These are phyloP conservation scores for Calophaca sinica DNA, from an alignment of 306 rosid genomes.

Conservation along the genomic window DNA sequence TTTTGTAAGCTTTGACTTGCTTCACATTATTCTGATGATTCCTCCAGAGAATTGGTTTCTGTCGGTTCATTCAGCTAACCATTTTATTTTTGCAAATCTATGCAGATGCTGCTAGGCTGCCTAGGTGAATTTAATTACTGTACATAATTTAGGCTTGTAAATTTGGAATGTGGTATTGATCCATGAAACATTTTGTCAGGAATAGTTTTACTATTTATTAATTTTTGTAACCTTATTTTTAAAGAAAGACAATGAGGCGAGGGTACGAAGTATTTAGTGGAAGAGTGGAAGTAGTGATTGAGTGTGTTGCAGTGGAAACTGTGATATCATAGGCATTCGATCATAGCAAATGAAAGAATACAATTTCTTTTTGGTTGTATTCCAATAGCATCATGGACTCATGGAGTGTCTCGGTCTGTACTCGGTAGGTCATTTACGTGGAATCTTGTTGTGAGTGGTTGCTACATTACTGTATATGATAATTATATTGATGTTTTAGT, in stretches of 20 bases:
- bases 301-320: conserved; percentile 20
- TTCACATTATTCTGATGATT: neutral
- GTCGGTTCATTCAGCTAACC: conserved; percentile 27
- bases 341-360: conserved; percentile 22
- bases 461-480: neutral
- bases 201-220: conserved; percentile 41
- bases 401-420: neutral
- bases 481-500: too few relatives aligned
- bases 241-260: conserved; percentile 43
- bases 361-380: conserved; percentile 28
- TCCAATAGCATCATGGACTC: conserved; percentile 2
- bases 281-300: conserved; percentile 27
- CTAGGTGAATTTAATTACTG: conserved; percentile 52
- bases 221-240: conserved; percentile 32
- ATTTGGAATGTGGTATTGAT: conserved; percentile 50
- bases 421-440: neutral
- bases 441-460: conserved; percentile 3
- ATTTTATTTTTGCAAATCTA: conserved; percentile 44
- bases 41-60: conserved; percentile 19
- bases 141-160: conserved; percentile 68
- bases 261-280: conserved; percentile 23
- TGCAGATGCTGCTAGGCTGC: conserved; percentile 60
- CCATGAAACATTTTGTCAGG: conserved; percentile 46
- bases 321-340: neutral
- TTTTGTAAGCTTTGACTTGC: conserved; percentile 3